phyloP scores from a whole-genome alignment of 306 rosid species.

The Gleditsia sinensis region DNA sequence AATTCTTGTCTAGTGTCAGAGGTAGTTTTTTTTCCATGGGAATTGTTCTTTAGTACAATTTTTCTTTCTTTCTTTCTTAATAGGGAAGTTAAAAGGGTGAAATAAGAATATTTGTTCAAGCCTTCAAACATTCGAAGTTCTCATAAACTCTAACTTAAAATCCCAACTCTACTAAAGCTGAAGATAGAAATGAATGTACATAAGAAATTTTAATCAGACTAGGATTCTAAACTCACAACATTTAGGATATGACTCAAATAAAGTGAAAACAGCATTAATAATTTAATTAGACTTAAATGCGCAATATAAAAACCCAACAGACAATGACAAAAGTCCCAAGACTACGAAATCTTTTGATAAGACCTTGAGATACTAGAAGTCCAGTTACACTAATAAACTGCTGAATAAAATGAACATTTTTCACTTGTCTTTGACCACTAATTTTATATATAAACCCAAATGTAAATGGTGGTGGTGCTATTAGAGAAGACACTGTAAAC shows the following conservation, averaged over 20 bases:
- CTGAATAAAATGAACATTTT: background rate
- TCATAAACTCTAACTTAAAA: background rate
- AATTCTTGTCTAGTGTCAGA: background rate
- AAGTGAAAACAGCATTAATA: background rate
- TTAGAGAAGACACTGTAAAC: too few relatives aligned
- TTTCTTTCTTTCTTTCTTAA: constrained; percentile 2
- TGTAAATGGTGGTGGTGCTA: too few relatives aligned
- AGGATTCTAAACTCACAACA: background rate
- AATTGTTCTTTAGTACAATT: background rate
- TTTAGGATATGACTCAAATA: too few relatives aligned
- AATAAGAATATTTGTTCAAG: background rate
- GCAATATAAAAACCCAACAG: background rate
- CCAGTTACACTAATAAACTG: background rate
- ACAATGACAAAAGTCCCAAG: background rate
- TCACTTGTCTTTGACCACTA: too few relatives aligned
- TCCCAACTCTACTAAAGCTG: background rate
- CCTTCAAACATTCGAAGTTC: background rate
- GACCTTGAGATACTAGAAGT: background rate
- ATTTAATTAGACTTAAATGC: background rate
- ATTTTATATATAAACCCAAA: too few relatives aligned
- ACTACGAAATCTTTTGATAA: background rate
- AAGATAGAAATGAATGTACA: background rate
- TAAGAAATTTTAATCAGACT: background rate
- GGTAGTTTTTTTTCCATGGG: background rate
- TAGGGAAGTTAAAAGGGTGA: too few relatives aligned